Base-by-base conservation (phyloP, 2,329 filamentous ascomycete species). In the Fusarium setosum region DNA sequence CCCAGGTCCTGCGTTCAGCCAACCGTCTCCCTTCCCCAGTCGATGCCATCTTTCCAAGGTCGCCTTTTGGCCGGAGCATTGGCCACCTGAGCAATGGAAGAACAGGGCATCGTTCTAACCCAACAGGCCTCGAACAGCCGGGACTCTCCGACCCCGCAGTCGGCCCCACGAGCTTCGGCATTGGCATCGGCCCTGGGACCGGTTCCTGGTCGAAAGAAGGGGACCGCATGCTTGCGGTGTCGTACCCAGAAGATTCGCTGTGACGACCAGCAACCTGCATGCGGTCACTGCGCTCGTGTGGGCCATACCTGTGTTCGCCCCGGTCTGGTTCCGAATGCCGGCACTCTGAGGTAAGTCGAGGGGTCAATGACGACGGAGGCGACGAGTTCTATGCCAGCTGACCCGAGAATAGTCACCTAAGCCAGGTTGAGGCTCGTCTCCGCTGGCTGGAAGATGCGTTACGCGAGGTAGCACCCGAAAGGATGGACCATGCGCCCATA, bases 231-330 rank as follows among this genome's bases (percentile, higher is more conserved):
- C 52, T 67, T 70, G 38, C 69, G 74, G 18, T 76, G 74, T 50
- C 72, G 74, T 7, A 74, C 69, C 15, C 73, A 75, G 61, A 76
- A 76, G 63, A 76, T 74, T 42, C 71, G 74, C 9, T 76, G 74
- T 49, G 74, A 76, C 44, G 72, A 72, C 18, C 59, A 59, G 18
- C 73, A 73, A 21, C 70, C 48, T 24, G 32, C 74, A 6, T 76
- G 74, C 54, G 62, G 62, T 40, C 74, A 72, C 53, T 76, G 74
- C 35, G 66, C 71, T 32, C 71, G 74, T 44, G 69, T 66, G n/a
- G 69, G 70, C 5, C 72, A 72, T 13, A 56, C 69, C 5, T 76
- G 74, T 53, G 69, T 76, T 34, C 70, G 75, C 32, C 63, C 63
- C 17, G 47, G 40, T 31, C 49, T 52, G 7, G 44, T 52, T 20